Evolutionary conservation across 345 rosid species (phyloP), one percentile per base, ranked within the genome.

Genomic region (Eucalyptus cladocalyx): DNA sequence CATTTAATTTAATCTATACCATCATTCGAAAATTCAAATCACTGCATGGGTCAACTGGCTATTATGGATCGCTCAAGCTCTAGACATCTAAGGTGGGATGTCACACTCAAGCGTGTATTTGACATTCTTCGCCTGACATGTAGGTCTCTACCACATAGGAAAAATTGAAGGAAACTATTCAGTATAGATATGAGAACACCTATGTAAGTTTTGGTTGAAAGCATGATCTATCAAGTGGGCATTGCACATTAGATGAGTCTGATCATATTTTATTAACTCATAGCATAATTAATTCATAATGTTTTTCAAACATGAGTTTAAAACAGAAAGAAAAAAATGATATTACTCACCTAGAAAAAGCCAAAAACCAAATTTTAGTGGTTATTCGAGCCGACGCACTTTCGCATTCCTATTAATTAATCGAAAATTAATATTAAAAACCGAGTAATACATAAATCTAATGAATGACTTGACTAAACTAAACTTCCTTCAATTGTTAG

Each of bases 381-480:
- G 9, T 3, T 53, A 53, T 53, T 18, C 0, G 24, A 53, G 56
- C 56, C 4, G 2, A 53, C 56, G 0, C 56, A 53, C n/a, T n/a
- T 1, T 53, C 2, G 1, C 24, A 7, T 18, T 53, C 4, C 24
- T 53, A 53, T 53, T 18, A 53, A 53, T 53, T 53, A 53, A 53
- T 19, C 0, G 9, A 3, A 53, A 53, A 53, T 3, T 0, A 53
- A 53, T 18, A 53, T 53, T 53, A 18, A 53, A 53, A 53, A 53
- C 0, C 4, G 4, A 53, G 56, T 53, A 53, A 53, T 53, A 53
- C 24, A 53, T 51, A 51, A 17, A 8, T 51, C 54, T 51, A 17
- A 51, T 53, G 24, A 53, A 53, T 53, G 9, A 19, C 56, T 53
- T 53, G 56, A 53, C 56, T 53, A 53, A 53, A 53, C 24, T 53